These are phyloP conservation scores for Calonectria henricotiae DNA, from an alignment of 2,329 filamentous ascomycete species.

Conservation along the genomic window DNA sequence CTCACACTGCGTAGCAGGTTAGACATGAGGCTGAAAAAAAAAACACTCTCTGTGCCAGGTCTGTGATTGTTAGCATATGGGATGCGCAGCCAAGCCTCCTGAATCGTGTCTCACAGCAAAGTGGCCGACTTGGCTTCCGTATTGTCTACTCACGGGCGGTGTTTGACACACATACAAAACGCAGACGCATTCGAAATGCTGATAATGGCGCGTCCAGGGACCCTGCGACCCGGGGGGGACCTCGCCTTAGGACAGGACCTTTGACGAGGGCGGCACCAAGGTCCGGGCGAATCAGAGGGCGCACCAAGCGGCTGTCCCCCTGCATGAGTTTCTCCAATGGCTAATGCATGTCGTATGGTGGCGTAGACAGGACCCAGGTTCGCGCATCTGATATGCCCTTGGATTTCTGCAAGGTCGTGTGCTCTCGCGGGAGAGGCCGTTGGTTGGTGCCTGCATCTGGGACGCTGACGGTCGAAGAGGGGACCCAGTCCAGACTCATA, in stretches of 20 bases:
- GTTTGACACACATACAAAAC: slow-evolving; percentile 22
- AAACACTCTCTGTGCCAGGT: background rate
- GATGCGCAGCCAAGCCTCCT: slow-evolving; percentile 5
- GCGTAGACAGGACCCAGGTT: slow-evolving; percentile 1
- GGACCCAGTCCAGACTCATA: background rate
- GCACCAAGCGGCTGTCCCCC: slow-evolving; percentile 12
- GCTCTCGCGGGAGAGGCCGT: slow-evolving; percentile 12
- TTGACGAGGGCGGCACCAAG: background rate
- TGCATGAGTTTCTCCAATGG: slow-evolving; percentile 1
- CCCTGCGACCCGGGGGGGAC: background rate
- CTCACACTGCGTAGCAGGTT: background rate
- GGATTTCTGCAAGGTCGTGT: slow-evolving; percentile 11
- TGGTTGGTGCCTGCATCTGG: slow-evolving; percentile 16
- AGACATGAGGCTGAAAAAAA: slow-evolving; percentile 9
- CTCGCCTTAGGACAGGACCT: slow-evolving; percentile 5
- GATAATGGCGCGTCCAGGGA: slow-evolving; percentile 14
- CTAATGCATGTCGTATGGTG: slow-evolving; percentile 20
- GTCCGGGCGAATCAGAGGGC: slow-evolving; percentile 10
- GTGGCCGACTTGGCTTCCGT: background rate
- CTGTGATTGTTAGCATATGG: background rate
- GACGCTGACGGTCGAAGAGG: slow-evolving; percentile 19
- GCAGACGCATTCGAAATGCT: slow-evolving; percentile 9
- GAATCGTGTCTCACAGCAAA: too few relatives aligned
- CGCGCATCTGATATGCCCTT: background rate
- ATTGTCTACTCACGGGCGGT: background rate